A percentile compares a stretch with the other conserved stretches of the same genome.
Evolutionary conservation across 2,329 filamentous ascomycete species (phyloP).

Genomic region (Microsporum audouinii): DNA sequence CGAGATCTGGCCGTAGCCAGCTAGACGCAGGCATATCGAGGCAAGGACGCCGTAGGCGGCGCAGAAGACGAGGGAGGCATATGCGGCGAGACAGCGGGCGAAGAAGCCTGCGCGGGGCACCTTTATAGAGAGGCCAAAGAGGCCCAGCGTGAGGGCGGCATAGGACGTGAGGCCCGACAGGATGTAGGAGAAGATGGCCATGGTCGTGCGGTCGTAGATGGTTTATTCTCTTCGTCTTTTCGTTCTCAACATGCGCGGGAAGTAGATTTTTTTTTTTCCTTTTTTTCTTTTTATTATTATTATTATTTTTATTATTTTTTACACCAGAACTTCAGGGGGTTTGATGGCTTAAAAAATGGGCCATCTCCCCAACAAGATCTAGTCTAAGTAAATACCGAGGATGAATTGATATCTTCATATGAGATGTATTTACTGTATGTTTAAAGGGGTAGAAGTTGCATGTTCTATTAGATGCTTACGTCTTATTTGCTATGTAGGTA

Average conservation of each 20-base stretch:
- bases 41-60: slow-evolving; percentile 65
- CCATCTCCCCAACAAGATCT: not conserved
- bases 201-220: slow-evolving; percentile 22
- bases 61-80: slow-evolving; percentile 35
- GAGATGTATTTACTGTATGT: not conserved
- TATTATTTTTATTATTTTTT: not conserved
- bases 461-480: not conserved
- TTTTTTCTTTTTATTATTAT: not conserved
- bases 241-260: not conserved
- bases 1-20: slow-evolving; percentile 62
- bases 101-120: slow-evolving; percentile 35
- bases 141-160: slow-evolving; percentile 45
- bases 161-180: slow-evolving; percentile 53
- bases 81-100: slow-evolving; percentile 37
- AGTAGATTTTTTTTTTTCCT: not conserved
- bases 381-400: not conserved
- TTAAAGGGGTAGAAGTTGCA: not conserved
- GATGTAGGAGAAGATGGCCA: slow-evolving; percentile 53
- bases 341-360: not conserved
- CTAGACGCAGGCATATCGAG: slow-evolving; percentile 57
- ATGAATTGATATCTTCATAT: not conserved
- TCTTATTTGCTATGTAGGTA: too few relatives aligned
- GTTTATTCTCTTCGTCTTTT: not conserved
- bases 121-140: slow-evolving; percentile 34
- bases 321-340: not conserved